Conservation (phyloP, 768 basidiomycete genomes). For the Punctularia strigosozonata region DNA sequence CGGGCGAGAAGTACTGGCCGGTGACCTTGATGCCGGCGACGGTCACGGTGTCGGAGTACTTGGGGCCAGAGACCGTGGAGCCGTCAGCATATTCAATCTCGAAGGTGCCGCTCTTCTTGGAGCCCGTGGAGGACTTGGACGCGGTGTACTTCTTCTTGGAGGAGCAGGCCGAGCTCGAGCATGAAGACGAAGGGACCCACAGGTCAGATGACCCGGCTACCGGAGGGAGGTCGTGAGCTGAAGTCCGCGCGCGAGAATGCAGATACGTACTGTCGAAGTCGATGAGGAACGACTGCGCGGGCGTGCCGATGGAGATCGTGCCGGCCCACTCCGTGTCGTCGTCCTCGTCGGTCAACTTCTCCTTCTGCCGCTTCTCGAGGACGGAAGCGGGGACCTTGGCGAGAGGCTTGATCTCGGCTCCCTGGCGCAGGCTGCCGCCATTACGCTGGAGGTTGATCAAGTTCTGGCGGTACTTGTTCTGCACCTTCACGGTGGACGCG, state of each 20-base stretch:
- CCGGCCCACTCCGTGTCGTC: conserved; percentile 28
- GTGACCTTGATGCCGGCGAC: conserved; percentile 10
- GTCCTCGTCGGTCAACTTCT: conserved; percentile 22
- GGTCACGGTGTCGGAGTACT: conserved; percentile 19
- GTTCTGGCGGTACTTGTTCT: conserved; percentile 14
- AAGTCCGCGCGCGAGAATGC: background rate
- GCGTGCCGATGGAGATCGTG: conserved; percentile 25
- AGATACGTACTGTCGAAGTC: background rate
- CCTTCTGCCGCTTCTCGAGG: conserved; percentile 11
- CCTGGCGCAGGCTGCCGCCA: conserved; percentile 6
- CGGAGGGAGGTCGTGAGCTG: background rate
- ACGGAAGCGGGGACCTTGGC: conserved; percentile 7
- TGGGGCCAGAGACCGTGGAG: conserved; percentile 17
- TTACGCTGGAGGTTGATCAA: conserved; percentile 7
- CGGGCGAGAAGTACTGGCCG: conserved; percentile 12
- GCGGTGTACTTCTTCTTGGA: conserved; percentile 14
- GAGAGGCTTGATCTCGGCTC: conserved; percentile 9
- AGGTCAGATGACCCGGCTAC: background rate
- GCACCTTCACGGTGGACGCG: conserved; percentile 4
- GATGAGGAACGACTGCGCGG: conserved; percentile 4
- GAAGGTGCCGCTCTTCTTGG: conserved; percentile 14
- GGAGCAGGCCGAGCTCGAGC: background rate
- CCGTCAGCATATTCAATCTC: conserved; percentile 27
- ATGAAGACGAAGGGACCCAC: background rate
- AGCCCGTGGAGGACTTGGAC: conserved; percentile 14